phyloP scores from a whole-genome alignment of 192 early-diverging fungal genomes.

The Anaeromyces robustus region DNA sequence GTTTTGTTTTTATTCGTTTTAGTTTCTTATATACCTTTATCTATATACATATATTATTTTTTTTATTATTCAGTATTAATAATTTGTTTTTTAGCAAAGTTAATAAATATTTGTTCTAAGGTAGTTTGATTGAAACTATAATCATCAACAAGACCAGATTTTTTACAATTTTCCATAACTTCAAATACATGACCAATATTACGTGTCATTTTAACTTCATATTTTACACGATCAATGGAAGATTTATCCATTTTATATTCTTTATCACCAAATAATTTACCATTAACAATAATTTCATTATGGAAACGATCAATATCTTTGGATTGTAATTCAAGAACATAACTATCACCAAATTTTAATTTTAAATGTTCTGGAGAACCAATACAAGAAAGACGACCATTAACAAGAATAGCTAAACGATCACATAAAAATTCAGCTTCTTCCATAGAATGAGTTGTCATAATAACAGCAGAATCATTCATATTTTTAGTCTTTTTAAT shows the following conservation, averaged over 20 bases:
- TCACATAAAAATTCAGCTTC: conserved; percentile 27
- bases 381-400: conserved; percentile 22
- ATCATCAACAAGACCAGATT: conserved; percentile 19
- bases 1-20: too few relatives aligned
- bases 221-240: neutral
- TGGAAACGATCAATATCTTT: neutral
- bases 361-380: conserved; percentile 31
- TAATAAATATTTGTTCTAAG: conserved; percentile 44
- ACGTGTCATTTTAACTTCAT: conserved; percentile 6
- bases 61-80: neutral
- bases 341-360: conserved; percentile 24
- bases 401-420: conserved; percentile 24
- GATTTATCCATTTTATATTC: neutral
- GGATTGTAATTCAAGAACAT: conserved; percentile 18
- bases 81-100: conserved; percentile 32
- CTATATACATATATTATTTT: too few relatives aligned
- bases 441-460: conserved; percentile 21
- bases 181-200: conserved; percentile 29
- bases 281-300: neutral
- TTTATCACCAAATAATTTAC: neutral
- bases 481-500: conserved; percentile 32
- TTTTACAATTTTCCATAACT: conserved; percentile 17
- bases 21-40: too few relatives aligned
- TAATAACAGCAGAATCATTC: conserved; percentile 17
- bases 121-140: conserved; percentile 42